Evolutionary conservation across 805 yeast genomes (phyloP).

Genomic region (Saccharomycopsis microspora): DNA sequence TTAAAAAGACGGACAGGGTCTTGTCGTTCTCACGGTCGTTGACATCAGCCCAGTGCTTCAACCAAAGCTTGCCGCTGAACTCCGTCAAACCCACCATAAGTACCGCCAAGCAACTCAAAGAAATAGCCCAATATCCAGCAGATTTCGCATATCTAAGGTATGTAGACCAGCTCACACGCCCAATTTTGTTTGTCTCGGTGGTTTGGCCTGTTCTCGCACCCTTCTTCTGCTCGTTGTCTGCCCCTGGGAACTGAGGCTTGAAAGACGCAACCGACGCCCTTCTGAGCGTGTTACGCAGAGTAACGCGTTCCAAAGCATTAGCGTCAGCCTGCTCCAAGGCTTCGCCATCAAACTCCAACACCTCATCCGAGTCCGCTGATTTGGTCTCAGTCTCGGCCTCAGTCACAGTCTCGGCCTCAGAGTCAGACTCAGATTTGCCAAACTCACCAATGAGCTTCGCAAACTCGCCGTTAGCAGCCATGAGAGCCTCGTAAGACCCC

Average conservation of each 20-base stretch:
- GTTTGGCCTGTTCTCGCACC: slow-evolving; percentile 33
- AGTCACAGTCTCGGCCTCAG: slow-evolving; percentile 15
- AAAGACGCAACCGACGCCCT: slow-evolving; percentile 59
- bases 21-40: slow-evolving; percentile 30
- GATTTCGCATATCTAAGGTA: slow-evolving; percentile 48
- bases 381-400: slow-evolving; percentile 14
- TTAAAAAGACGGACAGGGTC: slow-evolving; percentile 30
- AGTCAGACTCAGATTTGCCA: slow-evolving; percentile 18
- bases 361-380: slow-evolving; percentile 7
- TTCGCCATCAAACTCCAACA: slow-evolving; percentile 11
- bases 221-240: slow-evolving; percentile 16
- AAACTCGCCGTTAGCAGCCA: slow-evolving; percentile 25
- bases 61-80: slow-evolving; percentile 45
- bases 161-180: slow-evolving; percentile 43
- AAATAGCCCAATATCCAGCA: slow-evolving; percentile 41
- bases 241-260: slow-evolving; percentile 24
- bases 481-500: slow-evolving; percentile 40
- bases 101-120: slow-evolving; percentile 27
- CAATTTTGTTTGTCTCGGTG: slow-evolving; percentile 43
- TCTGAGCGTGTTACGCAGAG: slow-evolving; percentile 26
- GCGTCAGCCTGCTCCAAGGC: slow-evolving; percentile 4
- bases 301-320: slow-evolving; percentile 2
- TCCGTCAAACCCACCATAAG: slow-evolving; percentile 26
- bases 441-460: slow-evolving; percentile 15
- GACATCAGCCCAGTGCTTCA: slow-evolving; percentile 58